A percentile compares a stretch with the other conserved stretches of the same genome.
phyloP scores from a whole-genome alignment of 2,329 filamentous ascomycete species.

The Epichloe gansuensis region DNA sequence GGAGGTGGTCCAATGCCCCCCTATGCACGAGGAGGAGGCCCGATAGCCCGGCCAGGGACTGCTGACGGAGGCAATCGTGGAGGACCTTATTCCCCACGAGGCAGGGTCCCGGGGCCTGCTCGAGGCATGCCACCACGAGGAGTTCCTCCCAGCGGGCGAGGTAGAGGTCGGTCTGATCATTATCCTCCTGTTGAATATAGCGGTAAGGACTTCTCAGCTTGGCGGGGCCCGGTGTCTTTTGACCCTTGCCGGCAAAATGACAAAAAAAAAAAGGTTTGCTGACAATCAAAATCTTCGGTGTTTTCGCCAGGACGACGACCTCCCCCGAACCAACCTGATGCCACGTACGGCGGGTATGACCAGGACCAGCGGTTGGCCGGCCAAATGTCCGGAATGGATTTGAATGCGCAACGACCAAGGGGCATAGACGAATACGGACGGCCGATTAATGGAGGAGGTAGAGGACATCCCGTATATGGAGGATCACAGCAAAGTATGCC shows the following conservation, averaged over 20 bases:
- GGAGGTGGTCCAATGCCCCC: conserved; percentile 29
- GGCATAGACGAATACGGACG: conserved; percentile 15
- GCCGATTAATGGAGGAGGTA: conserved; percentile 12
- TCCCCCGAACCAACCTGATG: conserved; percentile 9
- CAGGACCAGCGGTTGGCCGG: conserved; percentile 19
- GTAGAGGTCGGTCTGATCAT: conserved; percentile 3
- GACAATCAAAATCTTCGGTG: conserved; percentile 1
- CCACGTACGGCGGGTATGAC: conserved; percentile 13
- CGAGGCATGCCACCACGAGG: conserved; percentile 10
- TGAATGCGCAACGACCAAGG: conserved; percentile 17
- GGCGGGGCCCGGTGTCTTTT: neutral
- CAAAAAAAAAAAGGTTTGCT: neutral
- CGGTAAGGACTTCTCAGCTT: conserved; percentile 2
- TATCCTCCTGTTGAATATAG: conserved; percentile 3
- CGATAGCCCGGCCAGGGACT: conserved; percentile 28
- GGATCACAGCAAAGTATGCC: conserved; percentile 15
- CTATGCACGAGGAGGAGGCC: conserved; percentile 33
- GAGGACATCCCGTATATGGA: conserved; percentile 17
- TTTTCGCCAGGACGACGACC: conserved; percentile 13
- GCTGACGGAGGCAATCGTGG: conserved; percentile 24
- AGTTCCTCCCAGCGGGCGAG: neutral
- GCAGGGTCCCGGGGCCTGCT: conserved; percentile 17
- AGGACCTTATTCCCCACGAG: conserved; percentile 26
- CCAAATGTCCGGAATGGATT: conserved; percentile 23
- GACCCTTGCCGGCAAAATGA: neutral